These are phyloP conservation scores for Cynanchum wilfordii DNA, from an alignment of 257 asterid species.

Conservation along the genomic window DNA sequence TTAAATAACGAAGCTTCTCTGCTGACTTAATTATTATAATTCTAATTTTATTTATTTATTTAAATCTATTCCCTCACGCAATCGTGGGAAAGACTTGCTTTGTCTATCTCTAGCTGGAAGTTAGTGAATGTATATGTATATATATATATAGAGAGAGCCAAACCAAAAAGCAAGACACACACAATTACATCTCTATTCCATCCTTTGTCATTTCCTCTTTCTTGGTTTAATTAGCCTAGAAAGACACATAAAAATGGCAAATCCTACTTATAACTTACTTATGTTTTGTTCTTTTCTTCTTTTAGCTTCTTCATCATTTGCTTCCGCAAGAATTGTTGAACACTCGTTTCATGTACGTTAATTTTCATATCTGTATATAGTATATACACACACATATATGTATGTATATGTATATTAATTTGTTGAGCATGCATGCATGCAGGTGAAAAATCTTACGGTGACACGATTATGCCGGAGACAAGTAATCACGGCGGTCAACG, in stretches of 20 bases:
- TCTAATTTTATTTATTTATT: not conserved
- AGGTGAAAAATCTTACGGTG: constrained; percentile 53
- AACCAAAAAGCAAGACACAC: not conserved
- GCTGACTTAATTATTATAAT: constrained; percentile 1
- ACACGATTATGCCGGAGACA: constrained; percentile 41
- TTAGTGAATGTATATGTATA: not conserved
- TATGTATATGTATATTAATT: too few species aligned
- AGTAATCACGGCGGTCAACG: constrained; percentile 63
- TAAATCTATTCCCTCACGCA: constrained; percentile 12
- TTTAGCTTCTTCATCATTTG: constrained; percentile 26
- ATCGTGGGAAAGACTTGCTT: constrained; percentile 12
- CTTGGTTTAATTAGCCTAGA: not conserved
- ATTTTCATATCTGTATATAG: too few species aligned
- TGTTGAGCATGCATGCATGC: not conserved
- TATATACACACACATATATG: too few species aligned
- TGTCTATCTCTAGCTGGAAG: not conserved
- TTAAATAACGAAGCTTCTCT: constrained; percentile 16
- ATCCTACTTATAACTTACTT: constrained; percentile 13
- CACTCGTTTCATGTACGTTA: constrained; percentile 54
- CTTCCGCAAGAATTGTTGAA: constrained; percentile 58
- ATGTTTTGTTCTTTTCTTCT: constrained; percentile 24
- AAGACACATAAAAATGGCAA: constrained; percentile 19
- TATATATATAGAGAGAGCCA: not conserved
- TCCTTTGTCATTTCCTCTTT: not conserved
- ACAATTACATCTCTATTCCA: not conserved